phyloP scores from a whole-genome alignment of 345 rosid genomes.

The Aegle marmelos region DNA sequence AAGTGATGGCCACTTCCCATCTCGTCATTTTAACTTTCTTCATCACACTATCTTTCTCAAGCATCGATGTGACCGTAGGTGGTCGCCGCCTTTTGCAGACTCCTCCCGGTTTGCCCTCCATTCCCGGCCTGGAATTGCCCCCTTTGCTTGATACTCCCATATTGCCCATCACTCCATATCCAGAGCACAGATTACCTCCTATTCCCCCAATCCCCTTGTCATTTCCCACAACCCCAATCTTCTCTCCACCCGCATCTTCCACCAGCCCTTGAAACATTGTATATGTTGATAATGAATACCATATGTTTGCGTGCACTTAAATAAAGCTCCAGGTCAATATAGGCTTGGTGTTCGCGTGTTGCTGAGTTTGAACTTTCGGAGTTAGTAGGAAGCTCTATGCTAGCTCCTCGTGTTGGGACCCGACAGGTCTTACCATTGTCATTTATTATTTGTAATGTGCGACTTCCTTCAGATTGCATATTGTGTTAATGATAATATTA shows the following conservation, averaged over 20 bases:
- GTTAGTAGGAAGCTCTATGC: too few species aligned
- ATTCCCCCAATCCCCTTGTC: not conserved
- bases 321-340: not conserved
- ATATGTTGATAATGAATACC: not conserved
- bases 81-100: conserved; percentile 1
- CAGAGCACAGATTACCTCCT: not conserved
- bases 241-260: not conserved
- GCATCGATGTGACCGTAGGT: not conserved
- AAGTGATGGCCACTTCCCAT: not conserved
- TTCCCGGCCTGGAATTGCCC: not conserved
- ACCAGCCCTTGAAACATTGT: not conserved
- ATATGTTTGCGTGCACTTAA: not conserved
- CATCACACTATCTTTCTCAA: not conserved
- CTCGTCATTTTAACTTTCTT: not conserved
- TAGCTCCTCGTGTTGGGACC: not conserved
- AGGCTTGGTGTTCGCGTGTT: not conserved
- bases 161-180: not conserved
- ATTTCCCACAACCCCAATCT: not conserved
- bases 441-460: not conserved
- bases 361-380: not conserved
- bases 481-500: not conserved
- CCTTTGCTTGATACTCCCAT: not conserved
- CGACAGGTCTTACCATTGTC: not conserved
- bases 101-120: not conserved
- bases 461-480: not conserved